Percentiles rank a stretch among this genome's conserved stretches.
phyloP scores from a whole-genome alignment of 1,284 basidiomycete genomes.

The Mycosarcoma mackinlayi region DNA sequence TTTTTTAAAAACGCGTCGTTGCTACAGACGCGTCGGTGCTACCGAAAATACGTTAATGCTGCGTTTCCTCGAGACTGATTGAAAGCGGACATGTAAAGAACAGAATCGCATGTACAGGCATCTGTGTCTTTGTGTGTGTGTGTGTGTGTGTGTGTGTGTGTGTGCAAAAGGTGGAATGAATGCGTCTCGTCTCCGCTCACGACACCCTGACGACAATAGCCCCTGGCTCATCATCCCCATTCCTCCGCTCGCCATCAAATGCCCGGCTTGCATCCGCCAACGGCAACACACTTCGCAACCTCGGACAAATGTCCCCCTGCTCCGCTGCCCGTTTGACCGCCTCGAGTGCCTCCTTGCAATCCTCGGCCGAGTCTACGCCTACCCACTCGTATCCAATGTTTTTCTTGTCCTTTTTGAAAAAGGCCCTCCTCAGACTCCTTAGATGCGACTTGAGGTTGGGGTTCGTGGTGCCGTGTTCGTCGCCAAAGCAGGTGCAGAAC shows the following conservation, averaged over 20 bases:
- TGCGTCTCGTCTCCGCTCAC: conserved; percentile 20
- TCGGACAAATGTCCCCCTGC: conserved; percentile 61
- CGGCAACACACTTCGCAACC: conserved; percentile 61
- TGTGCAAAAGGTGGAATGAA: too few species aligned
- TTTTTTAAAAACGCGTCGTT: too few species aligned
- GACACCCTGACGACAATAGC: conserved; percentile 62
- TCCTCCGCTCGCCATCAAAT: conserved; percentile 51
- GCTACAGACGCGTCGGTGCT: too few species aligned
- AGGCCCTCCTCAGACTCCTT: conserved; percentile 67
- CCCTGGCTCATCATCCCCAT: conserved; percentile 54
- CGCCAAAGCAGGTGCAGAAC: conserved; percentile 67
- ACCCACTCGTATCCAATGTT: conserved; percentile 69
- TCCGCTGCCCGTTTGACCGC: conserved; percentile 60
- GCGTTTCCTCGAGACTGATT: too few species aligned
- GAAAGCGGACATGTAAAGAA: too few species aligned
- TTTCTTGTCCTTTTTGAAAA: conserved; percentile 70
- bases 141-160: neutral
- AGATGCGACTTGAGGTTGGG: conserved; percentile 66
- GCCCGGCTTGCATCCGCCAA: conserved; percentile 63
- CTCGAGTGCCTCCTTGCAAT: conserved; percentile 63
- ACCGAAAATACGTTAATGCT: too few species aligned
- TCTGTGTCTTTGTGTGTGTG: conserved; percentile 3
- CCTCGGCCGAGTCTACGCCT: conserved; percentile 58
- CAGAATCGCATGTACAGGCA: neutral
- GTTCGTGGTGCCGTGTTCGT: conserved; percentile 62